phyloP scores from a whole-genome alignment of 306 rosid genomes.

The Aeschynomene evenia region DNA sequence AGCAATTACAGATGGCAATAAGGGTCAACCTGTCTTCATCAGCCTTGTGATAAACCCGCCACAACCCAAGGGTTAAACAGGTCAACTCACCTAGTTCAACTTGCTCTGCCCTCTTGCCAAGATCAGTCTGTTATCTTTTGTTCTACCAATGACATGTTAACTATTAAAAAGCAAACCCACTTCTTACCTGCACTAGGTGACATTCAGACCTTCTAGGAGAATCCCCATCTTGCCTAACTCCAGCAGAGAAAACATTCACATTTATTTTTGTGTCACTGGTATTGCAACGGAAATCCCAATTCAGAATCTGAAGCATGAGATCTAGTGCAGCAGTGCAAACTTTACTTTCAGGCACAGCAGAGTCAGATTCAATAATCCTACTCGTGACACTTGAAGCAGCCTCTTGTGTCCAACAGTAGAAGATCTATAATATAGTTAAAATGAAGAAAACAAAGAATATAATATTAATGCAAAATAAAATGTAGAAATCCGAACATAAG shows the following conservation, averaged over 20 bases:
- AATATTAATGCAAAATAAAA: constrained; percentile 6
- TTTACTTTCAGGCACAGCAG: constrained; percentile 78
- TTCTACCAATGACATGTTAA: constrained; percentile 15
- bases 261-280: constrained; percentile 43
- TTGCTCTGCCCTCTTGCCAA: background rate
- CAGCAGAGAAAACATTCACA: constrained; percentile 56
- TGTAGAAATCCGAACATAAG: constrained; percentile 7
- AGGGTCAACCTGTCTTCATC: background rate
- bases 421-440: constrained; percentile 45
- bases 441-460: background rate
- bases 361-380: constrained; percentile 66
- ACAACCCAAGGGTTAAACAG: background rate
- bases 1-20: background rate
- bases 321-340: constrained; percentile 77
- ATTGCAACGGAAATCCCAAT: constrained; percentile 76
- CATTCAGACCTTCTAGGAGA: constrained; percentile 70
- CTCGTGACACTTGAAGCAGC: constrained; percentile 84
- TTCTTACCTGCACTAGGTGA: constrained; percentile 79
- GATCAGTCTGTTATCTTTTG: constrained; percentile 12
- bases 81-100: background rate
- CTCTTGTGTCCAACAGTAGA: constrained; percentile 85
- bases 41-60: background rate
- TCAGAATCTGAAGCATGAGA: constrained; percentile 94
- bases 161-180: constrained; percentile 18
- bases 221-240: constrained; percentile 64